Evolutionary conservation across 2,329 filamentous ascomycete species (phyloP), one percentile per base, ranked within the genome.

Genomic region (Podosphaera leucotricha): DNA sequence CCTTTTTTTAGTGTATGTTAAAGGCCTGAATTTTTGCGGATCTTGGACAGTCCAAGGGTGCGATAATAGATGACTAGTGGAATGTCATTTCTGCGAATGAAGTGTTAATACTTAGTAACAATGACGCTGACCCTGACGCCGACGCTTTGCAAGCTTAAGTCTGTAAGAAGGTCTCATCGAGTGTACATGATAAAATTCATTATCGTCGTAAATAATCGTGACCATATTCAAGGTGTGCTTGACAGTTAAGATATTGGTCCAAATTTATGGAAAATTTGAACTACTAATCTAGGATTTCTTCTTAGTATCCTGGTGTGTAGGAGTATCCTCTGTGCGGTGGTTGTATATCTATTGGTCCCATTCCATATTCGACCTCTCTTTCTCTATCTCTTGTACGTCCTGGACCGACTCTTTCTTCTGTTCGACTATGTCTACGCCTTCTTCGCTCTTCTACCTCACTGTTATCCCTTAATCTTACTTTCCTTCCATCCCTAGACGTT

Each of bases 401-500:
- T 45, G 33, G 16, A n/a, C 8, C 13, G 13, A n/a, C 10, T 33
- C 28, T 33, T 13, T 33, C 28, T n/a, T 33, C 28, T 33, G 28
- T 33, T n/a, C 28, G 8, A 44, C 46, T 45, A 45, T 43, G 37
- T 38, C 50, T 43, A 42, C 43, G 22, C 30, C 49, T 45, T 44
- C 48, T 42, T 44, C 50, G 47, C 38, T 51, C 47, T 6, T 47
- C 41, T 43, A 49, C 41, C 39, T 49, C 46, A 22, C 38, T 47
- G 16, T 49, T 47, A 19, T 55, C 51, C 26, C 48, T 46, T 42
- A 54, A 20, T 38, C 54, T 49, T 1, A 53, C 54, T 38, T 55
- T 57, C 38, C 54, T 30, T 46, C 43, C 6, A 43, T 45, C 2
- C 35, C 49, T 16, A 37, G 38, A 33, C 15, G 28, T 13, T 33